A percentile compares a stretch with the other conserved stretches of the same genome.
These are phyloP conservation scores for Nemania serpens DNA, from an alignment of 2,329 filamentous ascomycete species.

Conservation along the genomic window DNA sequence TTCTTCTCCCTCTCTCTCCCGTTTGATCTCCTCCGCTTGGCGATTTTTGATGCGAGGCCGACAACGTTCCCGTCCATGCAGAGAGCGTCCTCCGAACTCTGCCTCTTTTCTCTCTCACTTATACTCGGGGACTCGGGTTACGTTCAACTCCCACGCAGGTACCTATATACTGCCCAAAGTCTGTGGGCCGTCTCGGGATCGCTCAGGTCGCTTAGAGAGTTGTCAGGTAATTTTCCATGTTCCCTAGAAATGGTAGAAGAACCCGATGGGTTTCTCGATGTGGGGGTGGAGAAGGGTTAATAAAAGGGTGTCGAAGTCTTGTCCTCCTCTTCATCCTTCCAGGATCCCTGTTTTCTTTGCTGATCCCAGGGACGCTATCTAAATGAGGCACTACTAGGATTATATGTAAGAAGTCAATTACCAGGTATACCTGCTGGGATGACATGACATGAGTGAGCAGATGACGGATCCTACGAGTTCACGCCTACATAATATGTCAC, in stretches of 20 bases:
- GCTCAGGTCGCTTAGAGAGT: background rate
- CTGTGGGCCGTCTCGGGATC: background rate
- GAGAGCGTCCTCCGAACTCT: background rate
- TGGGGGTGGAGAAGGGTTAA: constrained; percentile 28
- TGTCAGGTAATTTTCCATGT: constrained; percentile 7
- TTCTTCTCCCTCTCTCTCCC: constrained; percentile 11
- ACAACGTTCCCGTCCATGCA: constrained; percentile 13
- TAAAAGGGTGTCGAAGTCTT: background rate
- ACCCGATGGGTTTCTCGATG: constrained; percentile 7
- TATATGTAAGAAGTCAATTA: constrained; percentile 6
- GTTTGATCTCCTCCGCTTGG: constrained; percentile 1
- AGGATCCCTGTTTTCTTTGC: constrained; percentile 8
- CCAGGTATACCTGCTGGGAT: background rate
- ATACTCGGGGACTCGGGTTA: background rate
- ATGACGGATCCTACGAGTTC: background rate
- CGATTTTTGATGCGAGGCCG: background rate
- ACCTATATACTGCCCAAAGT: background rate
- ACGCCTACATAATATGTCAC: too few species aligned
- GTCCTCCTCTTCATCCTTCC: background rate
- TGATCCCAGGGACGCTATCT: constrained; percentile 13
- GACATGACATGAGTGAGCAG: background rate
- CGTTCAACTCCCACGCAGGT: background rate
- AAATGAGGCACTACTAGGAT: constrained; percentile 18
- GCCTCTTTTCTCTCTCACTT: background rate
- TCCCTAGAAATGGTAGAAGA: background rate